These are phyloP conservation scores for Backusella macrospora DNA, from an alignment of 192 early-diverging fungal genomes.

Conservation along the genomic window DNA sequence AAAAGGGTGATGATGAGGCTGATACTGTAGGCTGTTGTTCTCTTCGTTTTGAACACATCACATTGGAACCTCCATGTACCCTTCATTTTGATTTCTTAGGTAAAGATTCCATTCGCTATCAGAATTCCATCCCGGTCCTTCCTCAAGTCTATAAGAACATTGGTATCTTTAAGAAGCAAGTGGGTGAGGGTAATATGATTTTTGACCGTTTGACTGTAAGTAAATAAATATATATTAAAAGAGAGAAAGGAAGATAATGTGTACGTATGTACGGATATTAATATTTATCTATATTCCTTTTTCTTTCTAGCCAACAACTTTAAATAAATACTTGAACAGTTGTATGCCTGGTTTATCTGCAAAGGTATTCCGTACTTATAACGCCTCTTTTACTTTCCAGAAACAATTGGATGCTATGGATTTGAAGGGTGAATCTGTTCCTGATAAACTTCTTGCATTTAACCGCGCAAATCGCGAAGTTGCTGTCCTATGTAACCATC, in stretches of 20 bases:
- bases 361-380: slow-evolving; percentile 99
- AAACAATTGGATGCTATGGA: slow-evolving; percentile 77
- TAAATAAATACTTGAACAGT: slow-evolving; percentile 89
- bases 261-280: neutral
- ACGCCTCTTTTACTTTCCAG: slow-evolving; percentile 94
- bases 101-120: slow-evolving; percentile 96
- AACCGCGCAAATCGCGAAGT: slow-evolving; percentile 96
- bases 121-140: slow-evolving; percentile 83
- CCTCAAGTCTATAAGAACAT: slow-evolving; percentile 94
- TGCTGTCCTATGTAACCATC: slow-evolving; percentile 98
- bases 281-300: neutral
- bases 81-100: slow-evolving; percentile 96
- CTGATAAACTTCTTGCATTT: slow-evolving; percentile 90
- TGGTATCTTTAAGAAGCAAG: slow-evolving; percentile 81
- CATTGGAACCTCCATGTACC: slow-evolving; percentile 79
- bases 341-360: slow-evolving; percentile 93
- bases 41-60: slow-evolving; percentile 89
- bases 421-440: slow-evolving; percentile 63
- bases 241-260: neutral
- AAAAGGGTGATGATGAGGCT: slow-evolving; percentile 96
- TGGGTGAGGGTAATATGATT: slow-evolving; percentile 78
- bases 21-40: slow-evolving; percentile 99
- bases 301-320: slow-evolving; percentile 58
- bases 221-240: slow-evolving; percentile 6
- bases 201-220: slow-evolving; percentile 91